Base-by-base conservation (phyloP, 805 yeast species). In the Pichia insulana region DNA sequence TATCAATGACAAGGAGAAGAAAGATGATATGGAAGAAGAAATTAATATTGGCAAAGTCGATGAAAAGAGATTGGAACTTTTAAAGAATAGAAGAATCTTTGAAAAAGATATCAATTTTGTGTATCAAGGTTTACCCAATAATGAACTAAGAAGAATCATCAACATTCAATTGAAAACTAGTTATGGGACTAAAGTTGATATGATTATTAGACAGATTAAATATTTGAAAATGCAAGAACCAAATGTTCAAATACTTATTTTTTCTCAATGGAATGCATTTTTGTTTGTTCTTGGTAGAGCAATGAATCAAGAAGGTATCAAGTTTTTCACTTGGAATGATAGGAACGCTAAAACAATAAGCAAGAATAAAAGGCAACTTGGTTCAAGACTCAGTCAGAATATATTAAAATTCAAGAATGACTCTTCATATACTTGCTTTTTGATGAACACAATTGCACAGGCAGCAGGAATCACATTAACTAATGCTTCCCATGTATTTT, bases 401-500 rank as follows among this genome's bases (percentile, higher is more conserved):
- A 76, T 80, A 22, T 76, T 76, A 20, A 59, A 62, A 27, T 87
- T 87, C 62, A 82, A 80, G 50, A 71, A 69, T 26, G 69, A 75
- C 49, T 65, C 75, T 3, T 57, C 67, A 0, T 71, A 83, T n/a
- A 84, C 96, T 0, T 90, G 97, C 59, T 80, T 90, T 54, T 61
- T 92, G 22, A 62, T 92, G 49, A 86, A 87, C 61, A 90, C 96
- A 0, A 80, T 78, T 50, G 80, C 89, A 0, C 86, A 89, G 56
- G 88, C 95, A 8, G 80, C 96, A 12, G 98, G 98, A 0, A 66
- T 92, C 48, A 92, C 95, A 8, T 67, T 92, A 42, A 78, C 88
- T 8, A 90, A 90, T 65, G 97, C 98, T 0, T 83, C 84, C 2
- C 96, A 92, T 58, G 90, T 92, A 0, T 82, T 89, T 47, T 59